A percentile compares a stretch with the other conserved stretches of the same genome.
These are phyloP conservation scores for Zhuliangozyma parablackwelliae DNA, from an alignment of 1,139 yeast species.

Conservation along the genomic window DNA sequence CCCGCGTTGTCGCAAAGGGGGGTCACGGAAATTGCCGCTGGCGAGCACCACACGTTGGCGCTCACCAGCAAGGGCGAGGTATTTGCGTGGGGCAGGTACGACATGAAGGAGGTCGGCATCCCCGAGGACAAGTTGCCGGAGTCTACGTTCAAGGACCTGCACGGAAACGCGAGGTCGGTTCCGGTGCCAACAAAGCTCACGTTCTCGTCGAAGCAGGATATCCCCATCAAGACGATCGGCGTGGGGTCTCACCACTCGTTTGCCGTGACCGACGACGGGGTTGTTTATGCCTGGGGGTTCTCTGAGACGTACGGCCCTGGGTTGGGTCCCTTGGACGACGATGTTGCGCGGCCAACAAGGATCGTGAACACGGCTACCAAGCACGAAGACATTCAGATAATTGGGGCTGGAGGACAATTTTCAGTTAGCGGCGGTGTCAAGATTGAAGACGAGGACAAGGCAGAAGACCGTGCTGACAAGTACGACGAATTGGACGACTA, in stretches of 20 bases:
- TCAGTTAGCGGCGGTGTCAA: slow-evolving; percentile 79
- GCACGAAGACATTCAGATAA: slow-evolving; percentile 58
- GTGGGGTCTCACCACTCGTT: slow-evolving; percentile 91
- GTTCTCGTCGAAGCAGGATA: slow-evolving; percentile 20
- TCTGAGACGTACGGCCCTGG: slow-evolving; percentile 97
- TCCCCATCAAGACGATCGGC: slow-evolving; percentile 59
- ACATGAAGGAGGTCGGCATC: slow-evolving; percentile 89
- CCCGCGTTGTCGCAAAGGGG: slow-evolving; percentile 49
- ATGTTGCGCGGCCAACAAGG: slow-evolving; percentile 79
- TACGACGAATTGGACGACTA: slow-evolving; percentile 39
- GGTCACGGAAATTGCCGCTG: slow-evolving; percentile 71
- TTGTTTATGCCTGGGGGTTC: slow-evolving; percentile 94
- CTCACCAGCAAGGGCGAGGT: slow-evolving; percentile 67
- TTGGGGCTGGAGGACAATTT: slow-evolving; percentile 95
- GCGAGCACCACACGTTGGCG: slow-evolving; percentile 91
- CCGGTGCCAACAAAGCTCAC: slow-evolving; percentile 73
- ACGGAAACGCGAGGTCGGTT: slow-evolving; percentile 80
- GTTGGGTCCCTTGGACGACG: slow-evolving; percentile 87
- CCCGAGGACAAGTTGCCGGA: slow-evolving; percentile 56
- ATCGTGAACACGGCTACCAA: slow-evolving; percentile 91
- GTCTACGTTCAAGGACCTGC: slow-evolving; percentile 69
- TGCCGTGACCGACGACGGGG: slow-evolving; percentile 80
- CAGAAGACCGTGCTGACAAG: slow-evolving; percentile 55
- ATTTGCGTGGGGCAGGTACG: slow-evolving; percentile 84
- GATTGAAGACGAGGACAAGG: slow-evolving; percentile 56